A percentile compares a stretch with the other conserved stretches of the same genome.
These are phyloP conservation scores for Trichophaea hybrida DNA, from an alignment of 2,329 filamentous ascomycete species.

Conservation along the genomic window DNA sequence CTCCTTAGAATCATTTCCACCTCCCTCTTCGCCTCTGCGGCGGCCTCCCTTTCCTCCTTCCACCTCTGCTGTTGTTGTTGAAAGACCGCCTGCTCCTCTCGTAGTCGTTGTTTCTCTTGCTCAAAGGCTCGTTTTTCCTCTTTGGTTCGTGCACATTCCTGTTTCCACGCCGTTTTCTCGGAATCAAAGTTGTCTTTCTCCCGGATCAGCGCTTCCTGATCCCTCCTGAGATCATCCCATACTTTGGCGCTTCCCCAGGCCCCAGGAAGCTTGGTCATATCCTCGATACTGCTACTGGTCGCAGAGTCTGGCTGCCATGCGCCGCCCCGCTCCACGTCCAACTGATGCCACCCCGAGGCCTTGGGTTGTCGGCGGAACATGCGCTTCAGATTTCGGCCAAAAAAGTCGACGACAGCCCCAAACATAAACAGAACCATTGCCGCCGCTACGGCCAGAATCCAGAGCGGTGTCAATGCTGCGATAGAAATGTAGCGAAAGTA, in stretches of 20 bases:
- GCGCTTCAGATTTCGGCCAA: background rate
- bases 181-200: background rate
- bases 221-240: background rate
- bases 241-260: background rate
- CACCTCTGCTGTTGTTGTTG: background rate
- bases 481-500: background rate
- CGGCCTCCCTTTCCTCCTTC: background rate
- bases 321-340: background rate
- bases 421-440: slow-evolving; percentile 1
- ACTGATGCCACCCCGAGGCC: background rate
- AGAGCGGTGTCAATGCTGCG: background rate
- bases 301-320: background rate
- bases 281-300: background rate
- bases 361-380: background rate
- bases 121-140: slow-evolving; percentile 1
- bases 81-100: background rate
- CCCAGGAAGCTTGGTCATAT: background rate
- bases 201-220: background rate
- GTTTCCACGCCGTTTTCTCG: background rate
- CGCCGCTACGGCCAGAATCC: background rate
- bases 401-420: background rate
- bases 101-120: background rate
- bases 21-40: background rate
- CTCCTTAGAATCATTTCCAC: background rate
- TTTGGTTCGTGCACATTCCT: background rate